Evolutionary conservation across 495 filamentous ascomycete genomes (phyloP), one percentile per base, ranked within the genome.

Genomic region (Aspergillus mulundensis): DNA sequence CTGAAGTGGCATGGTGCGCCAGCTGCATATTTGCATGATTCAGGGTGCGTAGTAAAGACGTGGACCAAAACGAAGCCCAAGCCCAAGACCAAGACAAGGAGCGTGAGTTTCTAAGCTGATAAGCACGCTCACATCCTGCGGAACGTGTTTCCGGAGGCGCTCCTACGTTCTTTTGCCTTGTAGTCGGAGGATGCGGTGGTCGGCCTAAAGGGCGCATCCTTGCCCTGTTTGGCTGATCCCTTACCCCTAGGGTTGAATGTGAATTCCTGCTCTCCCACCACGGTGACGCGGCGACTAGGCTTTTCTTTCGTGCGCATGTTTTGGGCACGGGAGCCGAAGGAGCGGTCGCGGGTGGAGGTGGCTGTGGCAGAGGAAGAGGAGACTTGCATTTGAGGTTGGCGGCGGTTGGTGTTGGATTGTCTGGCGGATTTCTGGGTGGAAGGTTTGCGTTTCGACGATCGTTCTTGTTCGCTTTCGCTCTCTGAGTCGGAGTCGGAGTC

Each of bases 221-320:
- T 28, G 15, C 24, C 32, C 53, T 60, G 50, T 64, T 62, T 48
- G 63, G 80, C 85, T 51, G 71, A 81, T 36, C 32, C 32, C 58
- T 80, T 85, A 39, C 72, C 77, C 38, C 78, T 74, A 18, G 89
- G 89, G 52, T 84, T 84, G 75, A 97, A 97, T 18, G 90, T 90
- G 47, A 97, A 75, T 67, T 94, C 84, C 63, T 87, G 80, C 69
- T 97, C 95, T 10, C 95, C 94, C 21, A 89, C 83, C 2, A 87
- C 81, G 18, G 83, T 82, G 39, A 77, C 75, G 3, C 68, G 70
- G 21, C 76, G 75, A 2, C 58, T 43, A 52, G 79, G 81, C 25
- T 66, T 71, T 32, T 75, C 63, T 44, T 79, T 81, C 0, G 66
- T 64, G 40, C 74, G 77, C 63, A 80, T 74, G 30, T 75, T 74